These are phyloP conservation scores for Pseudogymnoascus sp. DNA, from an alignment of 2,329 filamentous ascomycete genomes.

Conservation along the genomic window DNA sequence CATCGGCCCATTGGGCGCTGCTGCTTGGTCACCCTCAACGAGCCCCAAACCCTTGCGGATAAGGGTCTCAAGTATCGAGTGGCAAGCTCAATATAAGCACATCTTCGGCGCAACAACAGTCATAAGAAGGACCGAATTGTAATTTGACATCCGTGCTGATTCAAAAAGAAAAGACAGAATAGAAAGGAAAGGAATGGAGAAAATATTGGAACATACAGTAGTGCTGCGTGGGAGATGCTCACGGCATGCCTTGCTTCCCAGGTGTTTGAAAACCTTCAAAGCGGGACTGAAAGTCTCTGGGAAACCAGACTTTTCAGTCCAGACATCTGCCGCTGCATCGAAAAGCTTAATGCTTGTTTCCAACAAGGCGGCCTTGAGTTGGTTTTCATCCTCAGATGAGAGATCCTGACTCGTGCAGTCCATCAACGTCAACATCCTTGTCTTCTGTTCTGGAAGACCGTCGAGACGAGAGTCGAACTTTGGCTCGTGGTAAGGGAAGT, in stretches of 20 bases:
- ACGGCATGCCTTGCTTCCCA: conserved; percentile 46
- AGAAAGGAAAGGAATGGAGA: background rate
- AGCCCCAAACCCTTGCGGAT: conserved; percentile 8
- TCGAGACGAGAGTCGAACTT: conserved; percentile 42
- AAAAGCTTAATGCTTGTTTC: conserved; percentile 57
- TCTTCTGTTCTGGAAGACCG: conserved; percentile 31
- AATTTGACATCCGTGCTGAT: conserved; percentile 99
- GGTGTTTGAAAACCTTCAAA: conserved; percentile 48
- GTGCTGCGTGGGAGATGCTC: conserved; percentile 38
- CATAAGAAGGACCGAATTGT: conserved; percentile 75
- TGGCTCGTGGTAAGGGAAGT: conserved; percentile 54
- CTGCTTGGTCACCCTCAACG: conserved; percentile 11
- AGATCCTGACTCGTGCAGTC: conserved; percentile 40
- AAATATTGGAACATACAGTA: conserved; percentile 17
- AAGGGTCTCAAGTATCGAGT: conserved; percentile 8
- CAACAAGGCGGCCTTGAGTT: conserved; percentile 50
- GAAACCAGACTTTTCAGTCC: conserved; percentile 66
- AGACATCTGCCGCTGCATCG: conserved; percentile 60
- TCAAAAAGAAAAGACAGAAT: background rate
- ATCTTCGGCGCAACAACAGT: conserved; percentile 98
- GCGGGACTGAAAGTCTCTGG: conserved; percentile 67
- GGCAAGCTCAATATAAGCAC: conserved; percentile 68
- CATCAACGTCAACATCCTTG: conserved; percentile 49
- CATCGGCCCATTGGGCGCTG: background rate
- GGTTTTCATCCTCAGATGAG: conserved; percentile 19